These are phyloP conservation scores for Sarocladium strictum DNA, from an alignment of 2,329 filamentous ascomycete species.

Conservation along the genomic window DNA sequence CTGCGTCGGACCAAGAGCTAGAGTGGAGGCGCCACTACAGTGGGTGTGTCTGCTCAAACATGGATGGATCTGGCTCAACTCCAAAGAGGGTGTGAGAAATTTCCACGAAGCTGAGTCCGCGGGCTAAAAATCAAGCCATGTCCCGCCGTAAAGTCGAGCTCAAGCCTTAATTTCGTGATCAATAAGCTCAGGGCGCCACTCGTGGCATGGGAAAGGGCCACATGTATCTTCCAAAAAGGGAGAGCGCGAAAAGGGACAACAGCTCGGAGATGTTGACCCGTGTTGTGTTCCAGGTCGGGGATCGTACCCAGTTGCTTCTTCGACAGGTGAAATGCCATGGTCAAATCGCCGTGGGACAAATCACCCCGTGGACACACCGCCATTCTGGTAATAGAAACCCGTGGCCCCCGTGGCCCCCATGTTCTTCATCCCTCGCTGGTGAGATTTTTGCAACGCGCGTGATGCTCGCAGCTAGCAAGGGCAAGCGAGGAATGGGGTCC, in stretches of 20 bases:
- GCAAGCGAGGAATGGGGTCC: conserved; percentile 7
- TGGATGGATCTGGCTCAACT: neutral
- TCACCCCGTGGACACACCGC: conserved; percentile 6
- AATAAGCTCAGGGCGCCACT: neutral
- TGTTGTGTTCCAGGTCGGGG: neutral
- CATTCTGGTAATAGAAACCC: neutral
- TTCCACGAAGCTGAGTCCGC: neutral
- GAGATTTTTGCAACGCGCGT: conserved; percentile 7
- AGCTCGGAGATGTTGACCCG: neutral
- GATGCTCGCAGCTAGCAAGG: conserved; percentile 7
- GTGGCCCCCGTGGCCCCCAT: conserved; percentile 1
- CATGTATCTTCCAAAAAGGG: neutral
- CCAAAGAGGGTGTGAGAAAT: neutral
- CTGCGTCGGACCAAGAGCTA: neutral
- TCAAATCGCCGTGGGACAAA: neutral
- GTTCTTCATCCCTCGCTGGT: neutral
- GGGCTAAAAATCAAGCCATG: neutral
- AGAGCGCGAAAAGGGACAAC: neutral
- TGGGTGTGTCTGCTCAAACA: neutral
- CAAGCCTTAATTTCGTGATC: conserved; percentile 2
- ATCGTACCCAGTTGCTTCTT: neutral
- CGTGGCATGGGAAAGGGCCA: neutral
- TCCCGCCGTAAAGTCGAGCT: neutral
- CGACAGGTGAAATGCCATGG: neutral
- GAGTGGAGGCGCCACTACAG: neutral